phyloP scores from a whole-genome alignment of 2,329 filamentous ascomycete species.

The Corinectria fuckeliana region DNA sequence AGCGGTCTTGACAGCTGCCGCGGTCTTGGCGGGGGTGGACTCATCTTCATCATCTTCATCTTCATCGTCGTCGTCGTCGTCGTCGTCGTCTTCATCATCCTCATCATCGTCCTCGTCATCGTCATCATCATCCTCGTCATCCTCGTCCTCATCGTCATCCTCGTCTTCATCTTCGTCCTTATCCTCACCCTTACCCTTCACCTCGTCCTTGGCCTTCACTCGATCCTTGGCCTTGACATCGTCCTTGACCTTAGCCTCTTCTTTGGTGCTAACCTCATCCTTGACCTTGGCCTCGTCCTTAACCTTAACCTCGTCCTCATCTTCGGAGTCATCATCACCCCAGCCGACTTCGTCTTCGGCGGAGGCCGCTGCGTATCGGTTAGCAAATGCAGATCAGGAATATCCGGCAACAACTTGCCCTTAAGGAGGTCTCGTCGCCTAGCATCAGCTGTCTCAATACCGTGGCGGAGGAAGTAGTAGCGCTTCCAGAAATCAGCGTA shows the following conservation, averaged over 20 bases:
- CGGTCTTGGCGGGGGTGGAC: conserved; percentile 37
- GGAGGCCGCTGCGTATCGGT: conserved; percentile 60
- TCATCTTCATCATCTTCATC: conserved; percentile 13
- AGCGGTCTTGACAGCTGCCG: conserved; percentile 43
- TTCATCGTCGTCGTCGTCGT: conserved; percentile 25
- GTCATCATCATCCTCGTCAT: conserved; percentile 65
- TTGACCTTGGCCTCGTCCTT: conserved; percentile 31
- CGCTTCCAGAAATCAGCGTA: conserved; percentile 91
- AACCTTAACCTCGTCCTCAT: conserved; percentile 18
- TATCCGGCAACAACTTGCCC: conserved; percentile 61
- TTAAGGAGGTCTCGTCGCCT: conserved; percentile 88
- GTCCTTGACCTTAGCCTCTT: neutral
- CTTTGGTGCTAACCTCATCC: neutral
- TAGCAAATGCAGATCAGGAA: conserved; percentile 16
- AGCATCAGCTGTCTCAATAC: conserved; percentile 91
- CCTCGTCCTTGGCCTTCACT: neutral
- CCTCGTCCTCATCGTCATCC: conserved; percentile 69
- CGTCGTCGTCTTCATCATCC: conserved; percentile 46
- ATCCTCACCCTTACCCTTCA: no score
- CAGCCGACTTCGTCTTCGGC: conserved; percentile 75
- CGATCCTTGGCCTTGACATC: neutral
- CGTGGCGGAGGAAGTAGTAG: conserved; percentile 93
- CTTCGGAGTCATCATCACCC: conserved; percentile 77
- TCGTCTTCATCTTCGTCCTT: no score
- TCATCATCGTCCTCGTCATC: conserved; percentile 34